Conservation (phyloP, 2,329 filamentous ascomycete genomes). For the Trichoderma arundinaceum region DNA sequence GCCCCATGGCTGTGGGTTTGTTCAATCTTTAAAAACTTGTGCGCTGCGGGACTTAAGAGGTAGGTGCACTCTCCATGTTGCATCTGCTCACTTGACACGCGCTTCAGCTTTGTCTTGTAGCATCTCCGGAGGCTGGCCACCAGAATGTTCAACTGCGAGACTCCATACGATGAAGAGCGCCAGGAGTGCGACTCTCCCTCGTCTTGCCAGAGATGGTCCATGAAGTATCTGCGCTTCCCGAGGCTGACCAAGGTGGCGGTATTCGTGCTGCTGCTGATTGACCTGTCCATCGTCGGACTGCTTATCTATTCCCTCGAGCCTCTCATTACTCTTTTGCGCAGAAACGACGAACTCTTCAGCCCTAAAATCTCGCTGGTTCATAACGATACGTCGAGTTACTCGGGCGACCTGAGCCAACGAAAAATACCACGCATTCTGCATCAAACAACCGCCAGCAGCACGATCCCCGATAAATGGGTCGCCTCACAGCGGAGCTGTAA, state of each 20-base stretch:
- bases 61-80: not conserved
- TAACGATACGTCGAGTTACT: not conserved
- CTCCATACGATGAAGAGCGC: constrained; percentile 20
- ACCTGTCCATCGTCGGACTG: constrained; percentile 15
- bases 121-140: constrained; percentile 2
- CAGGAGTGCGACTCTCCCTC: constrained; percentile 6
- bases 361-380: not conserved
- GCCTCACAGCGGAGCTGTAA: constrained; percentile 15
- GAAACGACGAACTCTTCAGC: constrained; percentile 24
- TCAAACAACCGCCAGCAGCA: constrained; percentile 8
- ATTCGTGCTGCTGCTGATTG: constrained; percentile 5
- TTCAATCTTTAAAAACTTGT: not conserved
- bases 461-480: constrained; percentile 20
- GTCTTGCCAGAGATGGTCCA: constrained; percentile 8
- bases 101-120: not conserved
- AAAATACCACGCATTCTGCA: constrained; percentile 21
- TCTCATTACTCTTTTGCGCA: constrained; percentile 18
- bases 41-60: not conserved
- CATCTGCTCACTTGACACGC: not conserved
- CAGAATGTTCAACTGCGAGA: constrained; percentile 8
- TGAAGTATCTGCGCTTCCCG: constrained; percentile 10
- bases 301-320: constrained; percentile 23
- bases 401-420: constrained; percentile 7
- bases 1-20: not conserved
- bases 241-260: constrained; percentile 7